Base-by-base conservation (phyloP, 1,284 basidiomycete species). In the Inonotus hispidus region DNA sequence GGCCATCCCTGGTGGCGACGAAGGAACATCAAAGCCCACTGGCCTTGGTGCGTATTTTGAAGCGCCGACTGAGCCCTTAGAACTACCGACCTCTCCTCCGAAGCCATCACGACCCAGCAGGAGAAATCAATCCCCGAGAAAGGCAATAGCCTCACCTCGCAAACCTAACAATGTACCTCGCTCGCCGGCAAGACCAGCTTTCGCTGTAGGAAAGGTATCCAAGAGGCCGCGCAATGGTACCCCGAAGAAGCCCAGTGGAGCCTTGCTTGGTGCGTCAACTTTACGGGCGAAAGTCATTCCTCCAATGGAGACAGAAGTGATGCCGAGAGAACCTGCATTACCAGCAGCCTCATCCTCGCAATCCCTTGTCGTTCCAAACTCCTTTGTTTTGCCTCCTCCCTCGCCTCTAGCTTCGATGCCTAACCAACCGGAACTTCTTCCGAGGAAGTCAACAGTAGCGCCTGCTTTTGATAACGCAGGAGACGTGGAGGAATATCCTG, bases 61-160 rank as follows among this genome's bases (percentile, higher is more conserved):
- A 29, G 53, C 47, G 49, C 43, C 55, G 11, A 59, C 54, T 43
- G 59, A 53, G 29, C 61, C 66, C 14, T 68, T 66, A 52, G 38
- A 62, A 7, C 39, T 38, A 25, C 50, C 43, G 41, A 27, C 21
- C 27, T 57, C 32, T 32, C 53, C 60, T 14, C 62, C 62, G 8
- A 57, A 53, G n/a, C 67, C 68, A 14, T 64, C 67, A 8, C 65
- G 66, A 19, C 67, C 63, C 38, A n/a, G 27, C 58, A 64, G 64
- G 53, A 74, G 68, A 35, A 78, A 79, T 39, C 78, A 75, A 64
- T 75, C 72, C 0, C 74, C 75, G 19, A 70, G 69, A 43, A 78
- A 77, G 61, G n/a, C 14, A 21, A 19, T 37, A 13, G n/a, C 45
- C 49, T 39, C 54, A n/a, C 38, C 56, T 5, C 35, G 43, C 6